Base-by-base conservation (phyloP, 1,139 yeast species). In the Suhomyces maxii region DNA sequence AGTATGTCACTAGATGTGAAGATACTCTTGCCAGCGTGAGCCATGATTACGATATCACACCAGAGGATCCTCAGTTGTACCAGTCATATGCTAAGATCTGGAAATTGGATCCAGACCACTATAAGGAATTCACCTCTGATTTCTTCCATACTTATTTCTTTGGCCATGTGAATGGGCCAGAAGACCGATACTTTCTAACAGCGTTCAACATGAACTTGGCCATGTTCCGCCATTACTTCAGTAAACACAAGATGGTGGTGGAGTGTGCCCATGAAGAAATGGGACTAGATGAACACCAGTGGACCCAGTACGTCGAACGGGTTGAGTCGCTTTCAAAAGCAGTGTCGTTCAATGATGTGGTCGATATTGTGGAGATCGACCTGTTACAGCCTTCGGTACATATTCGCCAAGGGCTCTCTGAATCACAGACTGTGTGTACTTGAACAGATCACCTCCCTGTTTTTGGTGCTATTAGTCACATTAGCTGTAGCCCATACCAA, bases 1-100 rank as follows among this genome's bases (percentile, higher is more conserved):
- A 51, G 6, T 53, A 58, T 37, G 48, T 50, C 36, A 58, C 55
- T 44, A 37, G 34, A 28, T 47, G 47, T 33, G 39, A n/a, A 2
- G 18, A 34, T n/a, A 28, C 33, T 3, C 11, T 37, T 8, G 34
- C 31, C 4, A 9, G n/a, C 7, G 31, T 28, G 3, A 11, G n/a
- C 31, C 31, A 28, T 9, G 11, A 28, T 9, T 11, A 11, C 3
- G 31, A 28, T 9, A 28, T 5, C 31, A 28, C 31, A 3, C n/a
- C 26, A 36, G 34, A 34, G 7, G 41, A 49, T 34, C 52, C 54
- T 8, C 38, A 43, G 30, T 34, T 51, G 14, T 52, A 47, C 36
- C 37, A 25, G 9, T 26, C 36, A 31, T 52, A 51, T 39, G 25
- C 26, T 3, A 44, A 45, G 8, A 46, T 52, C 6, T 52, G 53